A percentile compares a stretch with the other conserved stretches of the same genome.
Evolutionary conservation across 1,139 yeast genomes (phyloP).

Genomic region (Blastobotrys persicus): DNA sequence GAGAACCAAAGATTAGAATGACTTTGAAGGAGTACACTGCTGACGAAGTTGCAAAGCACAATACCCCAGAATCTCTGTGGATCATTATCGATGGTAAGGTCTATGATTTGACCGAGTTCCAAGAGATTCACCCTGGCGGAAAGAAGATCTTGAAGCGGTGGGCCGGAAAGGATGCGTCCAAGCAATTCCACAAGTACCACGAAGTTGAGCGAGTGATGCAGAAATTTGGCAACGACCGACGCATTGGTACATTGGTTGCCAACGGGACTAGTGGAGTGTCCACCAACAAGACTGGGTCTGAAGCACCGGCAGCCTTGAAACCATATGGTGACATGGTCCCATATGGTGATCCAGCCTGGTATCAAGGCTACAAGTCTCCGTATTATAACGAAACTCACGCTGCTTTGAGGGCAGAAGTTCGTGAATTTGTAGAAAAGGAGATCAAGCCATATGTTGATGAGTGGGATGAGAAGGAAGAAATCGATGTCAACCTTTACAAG

Average conservation of each 20-base stretch:
- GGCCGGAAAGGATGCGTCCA: slow-evolving; percentile 91
- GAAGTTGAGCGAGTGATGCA: slow-evolving; percentile 42
- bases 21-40: slow-evolving; percentile 12
- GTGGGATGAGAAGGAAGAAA: slow-evolving; percentile 42
- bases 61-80: slow-evolving; percentile 78
- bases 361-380: slow-evolving; percentile 43
- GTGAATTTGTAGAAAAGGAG: slow-evolving; percentile 42
- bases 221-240: slow-evolving; percentile 39
- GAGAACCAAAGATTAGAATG: no score
- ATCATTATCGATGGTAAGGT: slow-evolving; percentile 82
- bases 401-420: slow-evolving; percentile 39
- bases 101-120: slow-evolving; percentile 76
- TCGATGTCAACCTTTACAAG: slow-evolving; percentile 32
- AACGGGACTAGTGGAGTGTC: slow-evolving; percentile 17
- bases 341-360: slow-evolving; percentile 46
- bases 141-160: slow-evolving; percentile 65
- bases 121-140: slow-evolving; percentile 96
- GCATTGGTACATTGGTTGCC: slow-evolving; percentile 37
- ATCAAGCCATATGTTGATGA: slow-evolving; percentile 42
- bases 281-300: slow-evolving; percentile 18
- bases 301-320: slow-evolving; percentile 22
- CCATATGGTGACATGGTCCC: slow-evolving; percentile 43
- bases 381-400: slow-evolving; percentile 42
- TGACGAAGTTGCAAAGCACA: slow-evolving; percentile 76
- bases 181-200: slow-evolving; percentile 57